phyloP scores from a whole-genome alignment of 495 filamentous ascomycete genomes.

The Haplographium delicatum region DNA sequence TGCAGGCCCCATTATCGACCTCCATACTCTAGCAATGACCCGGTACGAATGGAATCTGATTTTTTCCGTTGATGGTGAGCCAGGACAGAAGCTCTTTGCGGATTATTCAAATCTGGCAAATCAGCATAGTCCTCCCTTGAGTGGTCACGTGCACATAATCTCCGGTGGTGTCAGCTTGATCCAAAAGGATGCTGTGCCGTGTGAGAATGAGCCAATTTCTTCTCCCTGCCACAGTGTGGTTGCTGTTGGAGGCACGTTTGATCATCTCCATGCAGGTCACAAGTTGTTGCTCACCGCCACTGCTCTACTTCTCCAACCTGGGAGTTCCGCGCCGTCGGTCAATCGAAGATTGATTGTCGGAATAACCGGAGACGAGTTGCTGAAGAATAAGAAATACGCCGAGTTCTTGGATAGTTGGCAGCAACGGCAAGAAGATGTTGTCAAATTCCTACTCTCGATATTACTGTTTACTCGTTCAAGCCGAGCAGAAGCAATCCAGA shows the following conservation, averaged over 20 bases:
- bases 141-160: conserved; percentile 38
- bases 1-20: conserved; percentile 54
- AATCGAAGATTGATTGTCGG: conserved; percentile 66
- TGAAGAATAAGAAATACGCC: conserved; percentile 83
- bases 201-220: conserved; percentile 18
- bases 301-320: conserved; percentile 59
- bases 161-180: conserved; percentile 42
- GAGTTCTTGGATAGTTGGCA: conserved; percentile 76
- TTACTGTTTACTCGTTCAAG: conserved; percentile 43
- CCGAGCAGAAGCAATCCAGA: conserved; percentile 32
- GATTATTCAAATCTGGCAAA: conserved; percentile 40
- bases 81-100: conserved; percentile 33
- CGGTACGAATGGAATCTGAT: conserved; percentile 64
- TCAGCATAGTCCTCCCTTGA: conserved; percentile 36
- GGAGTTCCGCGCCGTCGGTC: conserved; percentile 30
- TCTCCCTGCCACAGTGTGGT: conserved; percentile 38
- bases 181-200: conserved; percentile 9
- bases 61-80: conserved; percentile 48
- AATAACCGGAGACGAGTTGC: conserved; percentile 78
- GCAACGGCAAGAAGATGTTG: conserved; percentile 57
- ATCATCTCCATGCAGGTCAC: conserved; percentile 94
- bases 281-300: conserved; percentile 87
- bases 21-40: conserved; percentile 60
- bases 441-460: conserved; percentile 66
- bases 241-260: conserved; percentile 91